Evolutionary conservation across 148 eudicot species (phyloP).

Genomic region (Rhododendron molle): DNA sequence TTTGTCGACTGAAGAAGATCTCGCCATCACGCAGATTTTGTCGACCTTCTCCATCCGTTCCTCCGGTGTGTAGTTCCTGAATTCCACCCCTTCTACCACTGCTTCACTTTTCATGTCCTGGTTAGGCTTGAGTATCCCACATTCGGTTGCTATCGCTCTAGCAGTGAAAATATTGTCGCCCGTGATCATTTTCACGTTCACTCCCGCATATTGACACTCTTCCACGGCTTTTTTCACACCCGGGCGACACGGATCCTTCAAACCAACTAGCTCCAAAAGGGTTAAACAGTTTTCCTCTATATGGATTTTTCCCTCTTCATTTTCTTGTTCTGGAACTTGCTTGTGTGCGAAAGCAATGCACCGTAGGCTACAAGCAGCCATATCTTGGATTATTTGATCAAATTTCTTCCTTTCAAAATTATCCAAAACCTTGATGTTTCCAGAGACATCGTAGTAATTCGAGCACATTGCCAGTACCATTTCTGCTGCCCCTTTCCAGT

Average conservation of each 20-base stretch:
- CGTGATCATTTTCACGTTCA: constrained; percentile 16
- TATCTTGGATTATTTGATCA: constrained; percentile 11
- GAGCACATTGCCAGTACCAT: constrained; percentile 18
- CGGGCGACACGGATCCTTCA: not conserved
- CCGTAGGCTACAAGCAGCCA: constrained; percentile 12
- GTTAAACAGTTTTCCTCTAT: not conserved
- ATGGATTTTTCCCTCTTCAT: not conserved
- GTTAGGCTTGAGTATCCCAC: constrained; percentile 19
- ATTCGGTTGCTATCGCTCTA: constrained; percentile 17
- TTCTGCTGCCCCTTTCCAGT: constrained; percentile 14
- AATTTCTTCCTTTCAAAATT: not conserved
- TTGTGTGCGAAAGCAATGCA: constrained; percentile 22
- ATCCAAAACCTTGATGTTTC: constrained; percentile 8
- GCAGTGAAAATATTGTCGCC: constrained; percentile 18
- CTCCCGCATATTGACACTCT: constrained; percentile 10
- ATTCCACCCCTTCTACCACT: constrained; percentile 12
- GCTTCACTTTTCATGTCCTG: not conserved
- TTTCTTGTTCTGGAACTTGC: not conserved
- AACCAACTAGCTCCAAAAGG: constrained; percentile 15
- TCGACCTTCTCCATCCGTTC: constrained; percentile 18
- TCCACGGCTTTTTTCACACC: constrained; percentile 12
- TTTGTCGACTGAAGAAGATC: constrained; percentile 10
- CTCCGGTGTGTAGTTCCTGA: constrained; percentile 8
- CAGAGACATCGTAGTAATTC: constrained; percentile 2
- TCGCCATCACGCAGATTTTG: constrained; percentile 16